Base-by-base conservation (phyloP, 2,329 filamentous ascomycete genomes). In the Beauveria rudraprayagi region DNA sequence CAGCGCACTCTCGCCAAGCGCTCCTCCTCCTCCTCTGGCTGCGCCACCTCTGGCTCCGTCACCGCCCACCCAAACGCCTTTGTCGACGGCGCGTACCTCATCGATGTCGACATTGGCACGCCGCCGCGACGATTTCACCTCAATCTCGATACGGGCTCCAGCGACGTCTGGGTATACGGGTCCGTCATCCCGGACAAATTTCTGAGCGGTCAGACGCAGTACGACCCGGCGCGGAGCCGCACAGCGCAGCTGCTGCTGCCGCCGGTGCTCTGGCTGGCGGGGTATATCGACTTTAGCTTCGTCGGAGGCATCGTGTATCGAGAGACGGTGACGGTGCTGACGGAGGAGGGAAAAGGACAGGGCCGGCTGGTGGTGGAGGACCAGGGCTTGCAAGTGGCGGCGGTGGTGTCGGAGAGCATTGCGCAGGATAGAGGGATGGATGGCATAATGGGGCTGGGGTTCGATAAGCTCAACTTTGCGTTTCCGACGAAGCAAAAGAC, bases 121-220 rank as follows among this genome's bases (percentile, higher is more conserved):
- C 75, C 75, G 16, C 67, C 73, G 10, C 72, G 76, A 67, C 74
- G 70, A 2, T 67, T 77, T 57, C 70, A 71, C 37, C 66, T 78
- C 40, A 71, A 76, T 63, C 74, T 77, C 46, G 75, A 78, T 62
- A 77, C 76, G 0, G 76, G 75, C 5, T 78, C 76, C 5, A 73
- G 75, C 34, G 76, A 78, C 61, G 66, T 77, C n/a, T 78, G 76
- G 76, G 76, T 78, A 24, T 79, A 78, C 66, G 78, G 75, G 62
- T 73, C 76, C 61, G 74, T 76, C 62, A 79, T 76, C 28, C 68
- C 72, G 44, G 52, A 66, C 34, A 28, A 59, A 24, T 65, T 75
- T 54, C 67, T 76, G 8, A 66, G 67, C 7, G 77, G 76, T 1
- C 77, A 80, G 63, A 67, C 69, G 1, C 54, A 73, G 26, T 80